Conservation (phyloP, 345 rosid species). For the Melaleuca quinquenervia region DNA sequence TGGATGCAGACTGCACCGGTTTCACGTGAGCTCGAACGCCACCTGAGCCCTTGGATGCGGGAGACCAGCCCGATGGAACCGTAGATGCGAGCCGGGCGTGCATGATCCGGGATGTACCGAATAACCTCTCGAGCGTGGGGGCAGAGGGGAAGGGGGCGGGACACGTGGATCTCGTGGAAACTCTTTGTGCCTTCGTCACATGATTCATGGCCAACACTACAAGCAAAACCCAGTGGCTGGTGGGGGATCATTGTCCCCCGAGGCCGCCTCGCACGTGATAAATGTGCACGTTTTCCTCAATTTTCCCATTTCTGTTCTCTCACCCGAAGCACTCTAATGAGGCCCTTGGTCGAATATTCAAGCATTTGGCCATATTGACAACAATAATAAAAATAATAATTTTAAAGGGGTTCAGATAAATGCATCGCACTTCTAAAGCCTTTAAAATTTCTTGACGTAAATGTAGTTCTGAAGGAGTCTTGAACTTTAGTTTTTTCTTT, state of each 20-base stretch:
- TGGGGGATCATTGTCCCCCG: not conserved
- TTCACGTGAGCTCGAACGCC: not conserved
- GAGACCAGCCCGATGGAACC: not conserved
- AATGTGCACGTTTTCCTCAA: not conserved
- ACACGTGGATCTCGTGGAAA: not conserved
- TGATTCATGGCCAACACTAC: not conserved
- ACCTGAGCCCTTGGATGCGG: not conserved
- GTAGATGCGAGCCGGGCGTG: not conserved
- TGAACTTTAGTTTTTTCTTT: not conserved
- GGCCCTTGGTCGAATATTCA: too few species aligned
- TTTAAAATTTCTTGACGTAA: too few species aligned
- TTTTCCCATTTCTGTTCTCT: too few species aligned
- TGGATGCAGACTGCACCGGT: not conserved
- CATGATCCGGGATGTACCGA: not conserved
- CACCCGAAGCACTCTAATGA: too few species aligned
- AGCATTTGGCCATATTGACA: too few species aligned
- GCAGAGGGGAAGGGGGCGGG: not conserved
- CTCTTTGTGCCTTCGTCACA: not conserved
- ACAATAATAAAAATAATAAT: too few species aligned
- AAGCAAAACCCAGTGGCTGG: not conserved
- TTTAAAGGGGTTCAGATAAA: too few species aligned
- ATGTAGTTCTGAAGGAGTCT: too few species aligned
- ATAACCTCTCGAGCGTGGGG: not conserved
- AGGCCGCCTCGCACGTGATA: not conserved
- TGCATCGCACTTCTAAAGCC: too few species aligned